Percentiles rank a stretch among this genome's conserved stretches.
Evolutionary conservation across 805 yeast genomes (phyloP).

Genomic region (Yarrowia sp.): DNA sequence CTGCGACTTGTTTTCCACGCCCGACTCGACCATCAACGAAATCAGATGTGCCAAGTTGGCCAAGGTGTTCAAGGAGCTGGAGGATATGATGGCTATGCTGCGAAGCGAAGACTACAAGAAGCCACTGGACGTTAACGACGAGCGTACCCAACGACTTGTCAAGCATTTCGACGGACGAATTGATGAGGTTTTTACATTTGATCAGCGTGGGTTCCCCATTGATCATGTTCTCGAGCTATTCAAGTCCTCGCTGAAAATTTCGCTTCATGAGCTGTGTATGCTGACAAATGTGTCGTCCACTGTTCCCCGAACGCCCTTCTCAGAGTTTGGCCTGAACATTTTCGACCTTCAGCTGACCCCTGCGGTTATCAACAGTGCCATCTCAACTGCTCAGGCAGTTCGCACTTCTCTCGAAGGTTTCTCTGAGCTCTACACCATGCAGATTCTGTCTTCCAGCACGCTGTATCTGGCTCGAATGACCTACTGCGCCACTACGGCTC

Average conservation of each 20-base stretch:
- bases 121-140: slow-evolving; percentile 40
- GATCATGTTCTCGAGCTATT: slow-evolving; percentile 43
- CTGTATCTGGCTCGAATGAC: slow-evolving; percentile 35
- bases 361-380: slow-evolving; percentile 35
- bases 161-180: slow-evolving; percentile 52
- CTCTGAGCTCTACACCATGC: slow-evolving; percentile 37
- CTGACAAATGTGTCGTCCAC: slow-evolving; percentile 32
- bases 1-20: slow-evolving; percentile 47
- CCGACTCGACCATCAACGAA: slow-evolving; percentile 39
- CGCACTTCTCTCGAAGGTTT: slow-evolving; percentile 32
- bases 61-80: slow-evolving; percentile 58
- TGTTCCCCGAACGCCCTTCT: slow-evolving; percentile 40
- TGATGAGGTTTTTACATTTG: slow-evolving; percentile 38
- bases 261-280: slow-evolving; percentile 42
- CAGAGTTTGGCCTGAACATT: slow-evolving; percentile 37
- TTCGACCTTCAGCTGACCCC: slow-evolving; percentile 31
- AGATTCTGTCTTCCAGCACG: slow-evolving; percentile 55
- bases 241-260: slow-evolving; percentile 51
- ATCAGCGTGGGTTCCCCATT: slow-evolving; percentile 41
- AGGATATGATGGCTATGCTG: slow-evolving; percentile 51
- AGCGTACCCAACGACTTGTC: slow-evolving; percentile 45
- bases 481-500: slow-evolving; percentile 36
- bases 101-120: slow-evolving; percentile 33
- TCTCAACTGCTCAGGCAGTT: slow-evolving; percentile 34
- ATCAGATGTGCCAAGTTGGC: slow-evolving; percentile 55